phyloP scores from a whole-genome alignment of 148 eudicot species.

The Persicaria maculosa region DNA sequence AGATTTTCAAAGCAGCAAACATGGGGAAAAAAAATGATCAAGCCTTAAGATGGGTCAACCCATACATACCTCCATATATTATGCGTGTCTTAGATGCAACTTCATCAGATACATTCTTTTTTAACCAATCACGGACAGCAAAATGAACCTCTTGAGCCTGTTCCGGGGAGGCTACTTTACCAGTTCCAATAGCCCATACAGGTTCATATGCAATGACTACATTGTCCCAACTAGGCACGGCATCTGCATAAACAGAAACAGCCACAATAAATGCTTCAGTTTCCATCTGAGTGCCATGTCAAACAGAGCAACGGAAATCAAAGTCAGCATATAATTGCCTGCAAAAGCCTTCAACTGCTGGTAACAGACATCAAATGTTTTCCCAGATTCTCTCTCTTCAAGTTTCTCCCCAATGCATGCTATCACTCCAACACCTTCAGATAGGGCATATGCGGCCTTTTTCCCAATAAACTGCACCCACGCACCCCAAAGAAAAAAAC shows the following conservation, averaged over 20 bases:
- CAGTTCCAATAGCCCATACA: conserved; percentile 99
- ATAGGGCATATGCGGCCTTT: conserved; percentile 89
- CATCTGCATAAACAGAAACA: conserved; percentile 45
- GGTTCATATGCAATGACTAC: conserved; percentile 96
- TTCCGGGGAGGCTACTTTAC: conserved; percentile 88
- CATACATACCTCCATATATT: conserved; percentile 91
- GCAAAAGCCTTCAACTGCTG: conserved; percentile 84
- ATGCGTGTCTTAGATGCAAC: conserved; percentile 95
- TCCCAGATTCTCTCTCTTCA: conserved; percentile 86
- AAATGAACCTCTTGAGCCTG: conserved; percentile 97
- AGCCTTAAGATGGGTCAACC: neutral
- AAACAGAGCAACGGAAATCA: conserved; percentile 6
- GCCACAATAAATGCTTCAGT: neutral
- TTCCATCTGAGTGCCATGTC: neutral
- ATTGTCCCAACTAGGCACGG: conserved; percentile 85
- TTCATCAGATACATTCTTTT: conserved; percentile 85
- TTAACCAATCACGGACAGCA: conserved; percentile 95
- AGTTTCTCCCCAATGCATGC: conserved; percentile 93
- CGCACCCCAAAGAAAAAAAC: neutral
- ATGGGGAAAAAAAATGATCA: neutral
- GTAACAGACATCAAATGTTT: conserved; percentile 84
- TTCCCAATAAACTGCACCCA: conserved; percentile 81
- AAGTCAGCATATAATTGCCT: conserved; percentile 31
- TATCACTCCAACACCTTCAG: conserved; percentile 75
- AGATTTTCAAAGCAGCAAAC: neutral